phyloP scores from a whole-genome alignment of 2,329 filamentous ascomycete genomes.

The Beauveria bassiana region DNA sequence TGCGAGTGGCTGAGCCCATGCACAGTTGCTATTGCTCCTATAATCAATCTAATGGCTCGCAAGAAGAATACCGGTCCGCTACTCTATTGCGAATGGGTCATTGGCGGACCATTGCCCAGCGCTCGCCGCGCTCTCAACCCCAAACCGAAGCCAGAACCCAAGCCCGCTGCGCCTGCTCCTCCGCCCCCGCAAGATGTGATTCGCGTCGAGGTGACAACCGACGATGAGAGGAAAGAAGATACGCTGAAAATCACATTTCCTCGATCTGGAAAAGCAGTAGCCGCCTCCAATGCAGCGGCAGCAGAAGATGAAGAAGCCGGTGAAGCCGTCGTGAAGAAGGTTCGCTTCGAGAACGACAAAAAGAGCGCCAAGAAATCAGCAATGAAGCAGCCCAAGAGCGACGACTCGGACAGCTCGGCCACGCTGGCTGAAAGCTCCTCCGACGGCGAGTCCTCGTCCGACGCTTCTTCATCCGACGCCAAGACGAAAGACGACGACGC shows the following conservation, averaged over 20 bases:
- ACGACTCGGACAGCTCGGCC: conserved; percentile 18
- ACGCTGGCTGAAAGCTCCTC: conserved; percentile 8
- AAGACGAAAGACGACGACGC: neutral
- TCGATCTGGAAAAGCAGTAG: conserved; percentile 22
- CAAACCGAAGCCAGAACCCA: conserved; percentile 15
- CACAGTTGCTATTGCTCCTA: neutral
- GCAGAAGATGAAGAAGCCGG: conserved; percentile 5
- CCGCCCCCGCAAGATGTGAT: conserved; percentile 24
- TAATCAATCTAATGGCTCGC: neutral
- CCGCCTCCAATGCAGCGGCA: conserved; percentile 6
- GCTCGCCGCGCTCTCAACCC: conserved; percentile 19
- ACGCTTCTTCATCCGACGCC: conserved; percentile 16
- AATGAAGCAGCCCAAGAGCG: conserved; percentile 25
- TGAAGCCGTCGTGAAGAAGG: conserved; percentile 29
- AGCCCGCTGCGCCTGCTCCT: neutral
- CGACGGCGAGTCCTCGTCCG: conserved; percentile 3
- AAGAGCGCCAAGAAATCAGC: conserved; percentile 26
- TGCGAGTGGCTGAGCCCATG: too few relatives aligned
- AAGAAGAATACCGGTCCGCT: conserved; percentile 5
- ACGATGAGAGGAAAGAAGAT: conserved; percentile 44
- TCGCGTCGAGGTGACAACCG: conserved; percentile 37
- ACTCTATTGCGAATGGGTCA: conserved; percentile 33
- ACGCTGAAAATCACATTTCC: conserved; percentile 42
- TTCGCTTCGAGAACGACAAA: conserved; percentile 30
- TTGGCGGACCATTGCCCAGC: conserved; percentile 28